Base-by-base conservation (phyloP, 495 filamentous ascomycete genomes). In the Peziza echinospora region DNA sequence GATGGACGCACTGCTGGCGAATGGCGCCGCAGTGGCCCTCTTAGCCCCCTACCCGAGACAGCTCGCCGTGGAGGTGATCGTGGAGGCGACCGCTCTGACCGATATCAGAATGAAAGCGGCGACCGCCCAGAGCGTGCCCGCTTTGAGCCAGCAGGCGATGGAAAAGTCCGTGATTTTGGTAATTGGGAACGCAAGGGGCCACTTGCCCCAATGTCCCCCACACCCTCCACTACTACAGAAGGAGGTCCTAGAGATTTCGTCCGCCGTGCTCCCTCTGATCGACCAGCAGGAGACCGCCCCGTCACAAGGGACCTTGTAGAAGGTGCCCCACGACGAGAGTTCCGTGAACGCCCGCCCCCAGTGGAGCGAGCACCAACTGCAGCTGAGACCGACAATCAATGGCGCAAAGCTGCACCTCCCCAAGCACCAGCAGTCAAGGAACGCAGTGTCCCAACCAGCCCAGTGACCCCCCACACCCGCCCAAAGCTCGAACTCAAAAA, bases 161-260 rank as follows among this genome's bases (percentile, higher is more conserved):
- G 82, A 50, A 91, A 85, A 61, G 64, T 79, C 45, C 78, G 86
- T 21, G 84, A 93, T 56, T 81, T 94, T 53, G 69, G 73, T 49
- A 89, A 84, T 65, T 97, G 89, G 89, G 87, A 93, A 62, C 81
- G 89, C 47, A 87, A 84, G 56, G 91, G 89, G 21, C 89, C 91
- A 23, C 71, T 93, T 40, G 80, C 86, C 37, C 82, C 86, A 8
- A 62, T 71, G 19, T 62, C 78, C 24, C 59, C 69, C 28, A 70
- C 77, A 50, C 71, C 68, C 30, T 58, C 65, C 10, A 59, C 66
- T 21, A 65, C 66, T 43, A n/a, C n/a, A n/a, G 67, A 79, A 47
- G 80, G 83, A 53, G 76, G 74, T 42, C 49, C 57, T 13, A 34
- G 19, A 41, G 34, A 43, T 5, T 11, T 19, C 10, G 11, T 44